Evolutionary conservation across 208 protist species (phyloP).

Genomic region (Leishmania lainsoni): DNA sequence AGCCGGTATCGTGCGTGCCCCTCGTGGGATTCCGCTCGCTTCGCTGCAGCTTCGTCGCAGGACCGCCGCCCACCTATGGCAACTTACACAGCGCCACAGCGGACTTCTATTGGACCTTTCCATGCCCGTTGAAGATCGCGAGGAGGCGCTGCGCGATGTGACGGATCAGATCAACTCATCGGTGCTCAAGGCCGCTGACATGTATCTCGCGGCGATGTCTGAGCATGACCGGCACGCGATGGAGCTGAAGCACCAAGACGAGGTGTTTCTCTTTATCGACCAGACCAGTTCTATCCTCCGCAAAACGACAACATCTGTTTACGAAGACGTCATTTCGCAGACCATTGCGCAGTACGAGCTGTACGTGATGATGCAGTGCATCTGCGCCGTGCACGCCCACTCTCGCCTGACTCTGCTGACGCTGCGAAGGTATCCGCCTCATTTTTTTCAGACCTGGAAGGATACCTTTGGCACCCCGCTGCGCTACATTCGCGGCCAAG

Average conservation of each 20-base stretch:
- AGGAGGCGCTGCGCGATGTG: constrained; percentile 19
- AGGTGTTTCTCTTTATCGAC: constrained; percentile 89
- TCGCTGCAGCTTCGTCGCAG: constrained; percentile 38
- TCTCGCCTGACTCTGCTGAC: constrained; percentile 77
- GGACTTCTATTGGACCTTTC: constrained; percentile 27
- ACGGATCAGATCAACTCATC: constrained; percentile 50
- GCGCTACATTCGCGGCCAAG: constrained; percentile 79
- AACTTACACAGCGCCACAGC: constrained; percentile 28
- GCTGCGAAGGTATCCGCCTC: constrained; percentile 50
- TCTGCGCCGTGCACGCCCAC: constrained; percentile 65
- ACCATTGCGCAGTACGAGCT: constrained; percentile 80
- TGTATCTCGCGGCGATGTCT: constrained; percentile 19
- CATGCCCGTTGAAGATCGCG: constrained; percentile 16
- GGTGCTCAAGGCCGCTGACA: constrained; percentile 47
- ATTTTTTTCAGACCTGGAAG: constrained; percentile 73
- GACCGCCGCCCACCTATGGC: constrained; percentile 24
- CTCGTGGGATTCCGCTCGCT: constrained; percentile 40
- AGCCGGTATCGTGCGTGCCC: constrained; percentile 32
- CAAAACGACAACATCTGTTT: constrained; percentile 65
- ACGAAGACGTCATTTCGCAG: constrained; percentile 85
- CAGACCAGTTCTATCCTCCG: constrained; percentile 80
- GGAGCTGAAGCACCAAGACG: constrained; percentile 27
- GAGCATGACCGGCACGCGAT: constrained; percentile 21
- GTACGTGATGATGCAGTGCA: constrained; percentile 88
- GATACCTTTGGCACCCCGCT: constrained; percentile 65